Percentiles rank a stretch among this genome's conserved stretches.
These are phyloP conservation scores for Colletotrichum sp. DNA, from an alignment of 2,329 filamentous ascomycete genomes.

Conservation along the genomic window DNA sequence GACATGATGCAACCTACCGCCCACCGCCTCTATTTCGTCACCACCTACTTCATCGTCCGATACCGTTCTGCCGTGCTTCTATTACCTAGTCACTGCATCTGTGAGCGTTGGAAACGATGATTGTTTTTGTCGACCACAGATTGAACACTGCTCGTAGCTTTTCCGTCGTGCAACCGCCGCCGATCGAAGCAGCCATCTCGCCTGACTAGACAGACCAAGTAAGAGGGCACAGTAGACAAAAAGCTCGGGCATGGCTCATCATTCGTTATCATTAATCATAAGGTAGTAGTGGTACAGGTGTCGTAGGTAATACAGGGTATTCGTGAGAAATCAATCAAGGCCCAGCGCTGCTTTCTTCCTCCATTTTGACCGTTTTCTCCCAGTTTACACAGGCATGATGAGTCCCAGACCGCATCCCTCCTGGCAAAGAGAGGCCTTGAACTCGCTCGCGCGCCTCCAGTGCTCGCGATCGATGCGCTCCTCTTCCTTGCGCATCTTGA, in stretches of 20 bases:
- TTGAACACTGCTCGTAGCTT: background rate
- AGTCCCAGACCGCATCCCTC: slow-evolving; percentile 2
- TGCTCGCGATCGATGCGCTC: slow-evolving; percentile 20
- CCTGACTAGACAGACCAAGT: background rate
- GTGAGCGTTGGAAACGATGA: background rate
- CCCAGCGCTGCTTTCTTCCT: background rate
- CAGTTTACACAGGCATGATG: background rate
- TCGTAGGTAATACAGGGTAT: slow-evolving; percentile 19
- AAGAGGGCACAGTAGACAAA: background rate
- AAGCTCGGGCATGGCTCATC: background rate
- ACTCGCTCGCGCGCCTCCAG: slow-evolving; percentile 20
- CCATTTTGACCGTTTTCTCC: background rate
- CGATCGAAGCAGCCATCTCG: background rate
- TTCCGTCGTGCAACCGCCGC: background rate
- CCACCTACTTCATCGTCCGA: too few species aligned
- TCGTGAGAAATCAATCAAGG: background rate
- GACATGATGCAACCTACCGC: too few species aligned
- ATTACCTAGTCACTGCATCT: background rate
- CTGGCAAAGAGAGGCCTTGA: slow-evolving; percentile 12
- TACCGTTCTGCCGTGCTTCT: too few species aligned
- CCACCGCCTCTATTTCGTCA: too few species aligned
- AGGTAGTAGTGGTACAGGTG: slow-evolving; percentile 4
- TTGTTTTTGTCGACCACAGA: background rate
- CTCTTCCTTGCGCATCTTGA: slow-evolving; percentile 20
- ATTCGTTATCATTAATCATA: slow-evolving; percentile 14